Conservation (phyloP, 169 alveolate species). For the Fabrea salina region DNA sequence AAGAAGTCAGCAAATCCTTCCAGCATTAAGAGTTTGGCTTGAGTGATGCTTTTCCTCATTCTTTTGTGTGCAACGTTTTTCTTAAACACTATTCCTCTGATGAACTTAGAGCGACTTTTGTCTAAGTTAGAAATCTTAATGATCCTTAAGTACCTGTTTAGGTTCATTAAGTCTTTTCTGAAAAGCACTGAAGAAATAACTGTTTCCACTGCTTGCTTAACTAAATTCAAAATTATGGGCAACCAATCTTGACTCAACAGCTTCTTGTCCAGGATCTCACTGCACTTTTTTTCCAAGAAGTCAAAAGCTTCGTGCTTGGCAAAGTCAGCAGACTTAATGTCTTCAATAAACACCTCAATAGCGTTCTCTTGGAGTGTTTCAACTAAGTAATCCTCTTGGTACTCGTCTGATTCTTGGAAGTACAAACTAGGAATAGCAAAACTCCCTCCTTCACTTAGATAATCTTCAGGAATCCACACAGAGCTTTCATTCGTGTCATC, state of each 20-base stretch:
- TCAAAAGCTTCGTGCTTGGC: too few relatives aligned
- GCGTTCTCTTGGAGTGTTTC: too few relatives aligned
- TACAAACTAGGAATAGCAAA: too few relatives aligned
- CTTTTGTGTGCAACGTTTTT: constrained; percentile 53
- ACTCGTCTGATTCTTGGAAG: too few relatives aligned
- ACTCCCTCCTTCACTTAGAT: too few relatives aligned
- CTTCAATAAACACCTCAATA: too few relatives aligned
- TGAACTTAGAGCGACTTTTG: neutral
- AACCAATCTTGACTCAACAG: neutral
- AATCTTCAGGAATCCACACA: too few relatives aligned
- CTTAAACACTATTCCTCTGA: constrained; percentile 55
- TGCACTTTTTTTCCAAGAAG: neutral
- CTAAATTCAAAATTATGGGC: neutral
- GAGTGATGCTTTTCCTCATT: constrained; percentile 16
- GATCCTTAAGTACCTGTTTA: constrained; percentile 45
- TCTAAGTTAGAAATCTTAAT: constrained; percentile 20
- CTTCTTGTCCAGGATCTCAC: neutral
- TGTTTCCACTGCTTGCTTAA: neutral
- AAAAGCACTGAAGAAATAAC: neutral
- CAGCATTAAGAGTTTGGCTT: constrained; percentile 37
- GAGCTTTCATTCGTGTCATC: too few relatives aligned
- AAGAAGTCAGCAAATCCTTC: neutral
- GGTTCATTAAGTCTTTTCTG: constrained; percentile 44
- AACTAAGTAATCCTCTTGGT: too few relatives aligned
- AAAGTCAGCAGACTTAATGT: too few relatives aligned